phyloP scores from a whole-genome alignment of 1,284 basidiomycete species.

The Chiua sp. region DNA sequence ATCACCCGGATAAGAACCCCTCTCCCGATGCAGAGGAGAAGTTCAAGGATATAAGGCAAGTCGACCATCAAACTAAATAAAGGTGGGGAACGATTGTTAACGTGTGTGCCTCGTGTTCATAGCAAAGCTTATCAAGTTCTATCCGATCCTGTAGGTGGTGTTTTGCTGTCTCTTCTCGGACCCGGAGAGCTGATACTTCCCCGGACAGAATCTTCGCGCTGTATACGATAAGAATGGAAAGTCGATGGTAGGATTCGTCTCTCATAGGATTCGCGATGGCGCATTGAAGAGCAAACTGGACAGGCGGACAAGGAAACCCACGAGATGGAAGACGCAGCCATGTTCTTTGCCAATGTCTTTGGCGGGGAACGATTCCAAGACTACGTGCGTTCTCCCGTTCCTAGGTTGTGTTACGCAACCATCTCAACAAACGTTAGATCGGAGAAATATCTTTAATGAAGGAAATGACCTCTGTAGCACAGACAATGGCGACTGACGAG shows the following conservation, averaged over 20 bases:
- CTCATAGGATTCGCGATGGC: slow-evolving; percentile 8
- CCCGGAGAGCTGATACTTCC: slow-evolving; percentile 24
- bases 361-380: slow-evolving; percentile 88
- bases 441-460: slow-evolving; percentile 95
- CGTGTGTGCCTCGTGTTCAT: slow-evolving; percentile 24
- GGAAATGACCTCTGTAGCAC: slow-evolving; percentile 83
- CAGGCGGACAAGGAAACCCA: slow-evolving; percentile 76
- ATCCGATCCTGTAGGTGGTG: slow-evolving; percentile 71
- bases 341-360: slow-evolving; percentile 93
- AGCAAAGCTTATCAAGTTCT: slow-evolving; percentile 94
- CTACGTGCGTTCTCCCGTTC: slow-evolving; percentile 63
- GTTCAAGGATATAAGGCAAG: slow-evolving; percentile 93
- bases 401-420: background rate
- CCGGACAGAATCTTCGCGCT: slow-evolving; percentile 75
- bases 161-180: slow-evolving; percentile 20
- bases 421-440: slow-evolving; percentile 56
- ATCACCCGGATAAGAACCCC: slow-evolving; percentile 93
- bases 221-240: slow-evolving; percentile 98
- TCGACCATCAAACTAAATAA: slow-evolving; percentile 19
- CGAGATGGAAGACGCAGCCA: slow-evolving; percentile 85
- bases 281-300: slow-evolving; percentile 1
- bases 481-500: slow-evolving; percentile 87
- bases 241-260: slow-evolving; percentile 62
- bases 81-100: slow-evolving; percentile 28
- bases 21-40: slow-evolving; percentile 88